Percentiles rank a stretch among this genome's conserved stretches.
Conservation (phyloP, 2,329 filamentous ascomycete genomes). For the Diaporthe humulicola region DNA sequence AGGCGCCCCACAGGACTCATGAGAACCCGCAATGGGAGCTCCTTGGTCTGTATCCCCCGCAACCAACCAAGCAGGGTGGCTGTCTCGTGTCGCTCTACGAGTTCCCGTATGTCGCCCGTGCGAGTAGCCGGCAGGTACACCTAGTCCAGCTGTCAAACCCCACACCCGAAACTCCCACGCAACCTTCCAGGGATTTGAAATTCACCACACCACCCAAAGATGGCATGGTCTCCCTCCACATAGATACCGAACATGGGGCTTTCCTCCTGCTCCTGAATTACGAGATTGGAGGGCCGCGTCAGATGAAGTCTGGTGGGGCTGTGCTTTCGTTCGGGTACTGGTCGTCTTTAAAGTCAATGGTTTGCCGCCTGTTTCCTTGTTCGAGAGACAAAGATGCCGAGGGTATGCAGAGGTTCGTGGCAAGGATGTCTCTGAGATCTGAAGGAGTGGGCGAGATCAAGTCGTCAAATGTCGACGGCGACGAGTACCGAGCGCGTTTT, state of each 20-base stretch:
- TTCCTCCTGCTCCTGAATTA: slow-evolving; percentile 1
- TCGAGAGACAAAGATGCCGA: neutral
- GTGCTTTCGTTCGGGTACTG: slow-evolving; percentile 14
- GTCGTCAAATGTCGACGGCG: neutral
- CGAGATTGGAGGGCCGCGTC: neutral
- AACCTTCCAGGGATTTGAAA: neutral
- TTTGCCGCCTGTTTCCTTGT: neutral
- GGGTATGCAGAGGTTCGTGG: neutral
- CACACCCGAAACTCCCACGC: neutral
- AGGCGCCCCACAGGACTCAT: neutral
- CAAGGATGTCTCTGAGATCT: neutral
- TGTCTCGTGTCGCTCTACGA: slow-evolving; percentile 24
- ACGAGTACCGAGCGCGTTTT: slow-evolving; percentile 1
- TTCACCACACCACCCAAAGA: slow-evolving; percentile 6
- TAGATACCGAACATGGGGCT: neutral
- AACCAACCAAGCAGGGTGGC: slow-evolving; percentile 5
- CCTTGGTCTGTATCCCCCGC: neutral
- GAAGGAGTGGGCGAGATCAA: neutral
- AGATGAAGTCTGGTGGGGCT: neutral
- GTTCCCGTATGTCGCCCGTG: slow-evolving; percentile 22
- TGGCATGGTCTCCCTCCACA: slow-evolving; percentile 6
- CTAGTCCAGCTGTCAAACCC: neutral
- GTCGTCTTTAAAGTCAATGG: slow-evolving; percentile 7
- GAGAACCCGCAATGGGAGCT: neutral
- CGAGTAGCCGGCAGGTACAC: slow-evolving; percentile 17